phyloP scores from a whole-genome alignment of 2,329 filamentous ascomycete species.

The Salinomyces thailandicus region DNA sequence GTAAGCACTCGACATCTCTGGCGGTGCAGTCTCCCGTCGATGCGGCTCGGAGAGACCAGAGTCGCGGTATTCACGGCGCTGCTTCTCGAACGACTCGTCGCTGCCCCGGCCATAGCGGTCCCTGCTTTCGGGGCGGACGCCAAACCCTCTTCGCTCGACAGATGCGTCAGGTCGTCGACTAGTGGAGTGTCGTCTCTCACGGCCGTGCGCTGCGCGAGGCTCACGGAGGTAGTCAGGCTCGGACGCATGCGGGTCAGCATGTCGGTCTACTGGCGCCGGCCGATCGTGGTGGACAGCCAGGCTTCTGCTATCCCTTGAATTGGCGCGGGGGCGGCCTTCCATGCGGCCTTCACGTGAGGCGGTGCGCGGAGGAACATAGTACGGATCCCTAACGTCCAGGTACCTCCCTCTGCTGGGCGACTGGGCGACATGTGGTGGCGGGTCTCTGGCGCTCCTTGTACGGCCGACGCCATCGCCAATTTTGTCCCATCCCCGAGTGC shows the following conservation, averaged over 20 bases:
- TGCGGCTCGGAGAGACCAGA: constrained; percentile 20
- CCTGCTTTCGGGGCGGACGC: constrained; percentile 28
- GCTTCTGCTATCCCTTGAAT: constrained; percentile 13
- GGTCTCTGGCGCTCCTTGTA: constrained; percentile 36
- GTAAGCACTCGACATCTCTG: constrained; percentile 16
- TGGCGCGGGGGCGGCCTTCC: constrained; percentile 32
- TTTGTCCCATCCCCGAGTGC: constrained; percentile 61
- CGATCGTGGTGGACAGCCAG: constrained; percentile 39
- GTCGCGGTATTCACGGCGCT: constrained; percentile 24
- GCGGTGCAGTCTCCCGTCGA: constrained; percentile 21
- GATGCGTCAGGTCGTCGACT: constrained; percentile 31
- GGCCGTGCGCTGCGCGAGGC: constrained; percentile 27
- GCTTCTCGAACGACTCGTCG: constrained; percentile 33
- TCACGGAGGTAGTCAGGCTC: constrained; percentile 21
- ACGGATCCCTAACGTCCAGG: constrained; percentile 27
- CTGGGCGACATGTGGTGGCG: constrained; percentile 7
- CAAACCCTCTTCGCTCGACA: constrained; percentile 38
- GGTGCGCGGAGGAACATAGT: constrained; percentile 25
- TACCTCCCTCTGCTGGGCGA: constrained; percentile 21
- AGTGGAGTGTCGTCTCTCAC: constrained; percentile 27
- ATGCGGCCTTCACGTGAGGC: constrained; percentile 25
- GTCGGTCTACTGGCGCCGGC: constrained; percentile 30
- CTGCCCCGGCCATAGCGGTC: constrained; percentile 24
- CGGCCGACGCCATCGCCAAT: constrained; percentile 43
- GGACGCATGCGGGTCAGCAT: constrained; percentile 31